These are phyloP conservation scores for Tolypocladium amazonense DNA, from an alignment of 2,329 filamentous ascomycete species.

Conservation along the genomic window DNA sequence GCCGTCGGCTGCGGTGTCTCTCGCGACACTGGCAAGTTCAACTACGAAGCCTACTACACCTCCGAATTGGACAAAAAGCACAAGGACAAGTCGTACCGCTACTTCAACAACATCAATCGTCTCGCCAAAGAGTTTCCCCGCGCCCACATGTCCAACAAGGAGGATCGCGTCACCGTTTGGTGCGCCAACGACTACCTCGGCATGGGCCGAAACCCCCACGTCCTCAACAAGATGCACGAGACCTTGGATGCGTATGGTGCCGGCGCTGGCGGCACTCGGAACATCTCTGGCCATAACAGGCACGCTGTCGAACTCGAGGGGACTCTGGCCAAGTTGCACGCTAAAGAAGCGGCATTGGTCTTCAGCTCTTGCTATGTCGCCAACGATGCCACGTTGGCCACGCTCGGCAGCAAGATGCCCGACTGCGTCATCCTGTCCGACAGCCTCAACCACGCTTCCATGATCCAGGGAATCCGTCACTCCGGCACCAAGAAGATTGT, in stretches of 20 bases:
- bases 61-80: conserved; percentile 94
- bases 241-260: conserved; percentile 92
- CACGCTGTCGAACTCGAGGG: conserved; percentile 80
- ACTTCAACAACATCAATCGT: conserved; percentile 99
- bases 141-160: conserved; percentile 75
- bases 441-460: conserved; percentile 93
- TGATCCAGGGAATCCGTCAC: conserved; percentile 98
- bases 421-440: conserved; percentile 97
- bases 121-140: conserved; percentile 92
- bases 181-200: conserved; percentile 98
- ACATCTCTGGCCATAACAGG: conserved; percentile 96
- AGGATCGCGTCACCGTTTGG: conserved; percentile 92
- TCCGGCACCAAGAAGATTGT: conserved; percentile 96
- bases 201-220: conserved; percentile 85
- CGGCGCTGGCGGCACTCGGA: conserved; percentile 88
- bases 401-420: conserved; percentile 90
- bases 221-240: conserved; percentile 86
- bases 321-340: conserved; percentile 76
- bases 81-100: conserved; percentile 98
- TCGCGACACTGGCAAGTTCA: conserved; percentile 50
- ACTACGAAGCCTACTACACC: conserved; percentile 86
- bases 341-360: conserved; percentile 84
- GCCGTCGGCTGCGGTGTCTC: conserved; percentile 9
- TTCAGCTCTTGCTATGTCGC: conserved; percentile 98
- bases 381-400: conserved; percentile 93